Evolutionary conservation across 2,329 filamentous ascomycete species (phyloP).

Genomic region (Trichoderma sp.): DNA sequence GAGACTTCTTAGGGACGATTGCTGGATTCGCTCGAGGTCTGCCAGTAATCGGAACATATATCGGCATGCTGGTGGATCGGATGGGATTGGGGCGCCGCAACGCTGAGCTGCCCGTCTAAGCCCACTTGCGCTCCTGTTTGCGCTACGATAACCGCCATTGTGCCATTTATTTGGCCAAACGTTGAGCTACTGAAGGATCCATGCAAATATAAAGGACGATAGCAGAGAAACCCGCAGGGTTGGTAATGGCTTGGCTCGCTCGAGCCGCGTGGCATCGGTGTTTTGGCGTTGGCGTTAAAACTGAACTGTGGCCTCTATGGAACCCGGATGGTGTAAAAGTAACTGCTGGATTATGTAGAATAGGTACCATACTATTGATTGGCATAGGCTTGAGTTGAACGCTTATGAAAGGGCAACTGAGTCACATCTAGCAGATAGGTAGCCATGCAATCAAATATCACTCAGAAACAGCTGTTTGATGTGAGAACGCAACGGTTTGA

Average conservation of each 20-base stretch:
- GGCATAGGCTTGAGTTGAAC: slow-evolving; percentile 1
- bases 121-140: background rate
- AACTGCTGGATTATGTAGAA: slow-evolving; percentile 16
- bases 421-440: background rate
- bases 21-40: slow-evolving; percentile 83
- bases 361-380: background rate
- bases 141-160: background rate
- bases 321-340: slow-evolving; percentile 1
- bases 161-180: background rate
- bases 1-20: slow-evolving; percentile 93
- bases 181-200: background rate
- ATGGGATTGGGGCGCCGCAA: slow-evolving; percentile 71
- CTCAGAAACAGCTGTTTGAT: background rate
- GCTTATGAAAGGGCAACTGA: background rate
- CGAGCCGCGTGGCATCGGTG: slow-evolving; percentile 15
- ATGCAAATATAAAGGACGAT: background rate
- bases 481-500: slow-evolving; percentile 34
- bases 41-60: slow-evolving; percentile 84
- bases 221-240: background rate
- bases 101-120: slow-evolving; percentile 74
- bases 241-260: background rate
- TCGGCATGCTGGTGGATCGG: slow-evolving; percentile 74
- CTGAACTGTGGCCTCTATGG: background rate
- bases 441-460: background rate
- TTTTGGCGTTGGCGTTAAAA: slow-evolving; percentile 24